Evolutionary conservation across 2,329 filamentous ascomycete species (phyloP).

Genomic region (Aspergillus fructus): DNA sequence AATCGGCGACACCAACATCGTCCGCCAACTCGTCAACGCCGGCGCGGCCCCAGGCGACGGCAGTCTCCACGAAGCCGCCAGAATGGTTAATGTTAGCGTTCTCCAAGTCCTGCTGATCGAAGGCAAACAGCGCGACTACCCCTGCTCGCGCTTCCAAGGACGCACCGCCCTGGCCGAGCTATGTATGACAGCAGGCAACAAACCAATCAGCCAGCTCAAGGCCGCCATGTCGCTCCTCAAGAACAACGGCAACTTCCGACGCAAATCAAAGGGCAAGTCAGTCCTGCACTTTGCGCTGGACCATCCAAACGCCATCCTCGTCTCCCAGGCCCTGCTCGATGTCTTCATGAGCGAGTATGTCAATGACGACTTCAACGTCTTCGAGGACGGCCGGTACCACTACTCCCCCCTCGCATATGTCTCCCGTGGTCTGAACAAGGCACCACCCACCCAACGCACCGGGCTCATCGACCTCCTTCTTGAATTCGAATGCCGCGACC

Average conservation of each 20-base stretch:
- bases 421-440: not conserved
- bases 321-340: constrained; percentile 5
- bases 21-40: not conserved
- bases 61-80: constrained; percentile 6
- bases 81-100: constrained; percentile 7
- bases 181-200: not conserved
- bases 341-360: constrained; percentile 9
- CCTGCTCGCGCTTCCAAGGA: constrained; percentile 7
- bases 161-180: constrained; percentile 9
- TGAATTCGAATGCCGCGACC: constrained; percentile 8
- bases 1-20: not conserved
- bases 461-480: not conserved
- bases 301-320: constrained; percentile 3
- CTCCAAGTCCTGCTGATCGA: constrained; percentile 2
- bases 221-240: constrained; percentile 1
- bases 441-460: not conserved
- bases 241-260: constrained; percentile 3
- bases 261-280: constrained; percentile 7
- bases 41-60: constrained; percentile 6
- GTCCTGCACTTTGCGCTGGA: constrained; percentile 8
- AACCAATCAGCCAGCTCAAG: constrained; percentile 7
- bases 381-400: constrained; percentile 2
- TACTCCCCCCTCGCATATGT: constrained; percentile 9
- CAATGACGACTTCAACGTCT: constrained; percentile 10
- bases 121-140: constrained; percentile 8